Base-by-base conservation (phyloP, 2,329 filamentous ascomycete genomes). In the Sarocladiaceae sp. region DNA sequence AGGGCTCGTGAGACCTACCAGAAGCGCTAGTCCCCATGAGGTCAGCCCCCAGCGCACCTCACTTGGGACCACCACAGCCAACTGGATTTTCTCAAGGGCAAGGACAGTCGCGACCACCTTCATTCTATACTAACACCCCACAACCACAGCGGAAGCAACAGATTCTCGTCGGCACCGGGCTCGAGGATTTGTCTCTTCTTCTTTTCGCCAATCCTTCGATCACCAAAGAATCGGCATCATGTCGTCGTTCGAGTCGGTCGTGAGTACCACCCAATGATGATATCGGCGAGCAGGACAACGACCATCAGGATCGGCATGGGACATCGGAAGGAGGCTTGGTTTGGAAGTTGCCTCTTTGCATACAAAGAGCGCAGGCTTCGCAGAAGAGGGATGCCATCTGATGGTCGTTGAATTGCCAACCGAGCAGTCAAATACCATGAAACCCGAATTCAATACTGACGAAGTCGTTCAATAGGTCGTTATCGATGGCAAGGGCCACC, bases 401-500 rank as follows among this genome's bases (percentile, higher is more conserved):
- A 51, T 39, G 17, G 33, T 40, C 12, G 25, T 48, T 17, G 28
- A 48, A 33, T 46, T 26, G 22, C 23, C 11, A n/a, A n/a, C 23
- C 10, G 5, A 15, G 5, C 12, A 48, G 22, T 6, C 4, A n/a
- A 22, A n/a, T n/a, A n/a, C n/a, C n/a, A n/a, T n/a, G n/a, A n/a
- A n/a, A n/a, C n/a, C n/a, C n/a, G n/a, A n/a, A 48, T 48, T 15
- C 40, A 13, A 40, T 18, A 29, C 53, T 54, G 46, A 54, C 44
- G 18, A 28, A n/a, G 28, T 35, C 47, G 54, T 48, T 54, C 51
- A 61, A 42, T 56, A 96, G 91, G 87, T 97, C 82, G 89, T 97
- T 82, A 96, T 99, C 75, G 94, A 99, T 87, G 94, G 92, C 90
- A 99, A 99, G 87, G 94, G 94, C 80, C 94, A 99, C 81, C 88